Evolutionary conservation across 2,329 filamentous ascomycete genomes (phyloP).

Genomic region (Alternaria arborescens): DNA sequence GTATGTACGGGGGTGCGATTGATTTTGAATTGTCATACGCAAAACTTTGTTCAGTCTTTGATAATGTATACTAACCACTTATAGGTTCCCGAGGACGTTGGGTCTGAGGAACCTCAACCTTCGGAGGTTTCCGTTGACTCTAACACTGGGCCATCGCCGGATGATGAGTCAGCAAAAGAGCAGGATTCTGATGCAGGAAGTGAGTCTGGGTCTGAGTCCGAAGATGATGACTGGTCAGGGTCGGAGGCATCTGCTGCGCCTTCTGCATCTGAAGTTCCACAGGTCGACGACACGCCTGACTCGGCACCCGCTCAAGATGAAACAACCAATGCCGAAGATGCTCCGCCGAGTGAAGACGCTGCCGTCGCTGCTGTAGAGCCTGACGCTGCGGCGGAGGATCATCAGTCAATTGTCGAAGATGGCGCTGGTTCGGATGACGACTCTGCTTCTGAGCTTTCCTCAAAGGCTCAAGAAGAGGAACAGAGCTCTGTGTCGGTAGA

Average conservation of each 20-base stretch:
- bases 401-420: background rate
- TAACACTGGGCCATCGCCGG: background rate
- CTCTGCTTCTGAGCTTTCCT: constrained; percentile 8
- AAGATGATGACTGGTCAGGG: constrained; percentile 15
- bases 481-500: background rate
- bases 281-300: constrained; percentile 4
- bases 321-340: constrained; percentile 5
- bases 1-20: constrained; percentile 13
- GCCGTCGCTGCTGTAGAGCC: constrained; percentile 1
- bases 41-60: background rate
- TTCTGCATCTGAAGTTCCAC: constrained; percentile 4
- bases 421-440: constrained; percentile 1
- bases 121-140: constrained; percentile 3
- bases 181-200: constrained; percentile 7
- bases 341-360: background rate
- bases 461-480: constrained; percentile 2
- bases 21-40: background rate
- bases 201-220: constrained; percentile 13
- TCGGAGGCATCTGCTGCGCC: constrained; percentile 17
- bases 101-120: constrained; percentile 1
- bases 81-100: constrained; percentile 8
- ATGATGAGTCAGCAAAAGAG: background rate
- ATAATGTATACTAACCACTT: constrained; percentile 4
- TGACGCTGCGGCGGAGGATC: constrained; percentile 5
- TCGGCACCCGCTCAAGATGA: constrained; percentile 10